Percentiles rank a stretch among this genome's conserved stretches.
Evolutionary conservation across 2,329 filamentous ascomycete genomes (phyloP).

Genomic region (Juglanconis oblonga): DNA sequence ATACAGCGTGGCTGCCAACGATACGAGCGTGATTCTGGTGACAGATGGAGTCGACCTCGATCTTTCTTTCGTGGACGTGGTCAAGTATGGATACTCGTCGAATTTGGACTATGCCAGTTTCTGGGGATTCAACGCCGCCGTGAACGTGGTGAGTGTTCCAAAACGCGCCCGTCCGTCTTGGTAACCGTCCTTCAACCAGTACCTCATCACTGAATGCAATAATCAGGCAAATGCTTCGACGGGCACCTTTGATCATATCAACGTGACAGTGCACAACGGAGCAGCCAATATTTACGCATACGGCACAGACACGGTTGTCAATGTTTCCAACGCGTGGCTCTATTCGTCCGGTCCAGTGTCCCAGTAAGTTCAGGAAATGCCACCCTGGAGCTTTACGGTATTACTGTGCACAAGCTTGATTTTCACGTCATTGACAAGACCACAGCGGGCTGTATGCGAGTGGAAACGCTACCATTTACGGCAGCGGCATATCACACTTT

Average conservation of each 20-base stretch:
- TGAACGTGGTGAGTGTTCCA: no score
- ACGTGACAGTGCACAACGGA: constrained; percentile 32
- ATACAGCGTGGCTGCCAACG: no score
- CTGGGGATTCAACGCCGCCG: no score
- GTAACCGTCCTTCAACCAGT: background rate
- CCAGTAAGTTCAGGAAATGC: no score
- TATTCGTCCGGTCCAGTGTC: constrained; percentile 28
- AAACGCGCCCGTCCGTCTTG: background rate
- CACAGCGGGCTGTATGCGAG: constrained; percentile 30
- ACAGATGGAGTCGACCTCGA: no score
- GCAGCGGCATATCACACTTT: constrained; percentile 25
- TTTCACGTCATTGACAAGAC: constrained; percentile 7
- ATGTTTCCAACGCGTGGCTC: constrained; percentile 26
- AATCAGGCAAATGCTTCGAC: constrained; percentile 25
- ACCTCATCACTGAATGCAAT: no score
- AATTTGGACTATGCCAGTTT: background rate
- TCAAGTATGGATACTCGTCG: background rate
- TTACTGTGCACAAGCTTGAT: no score
- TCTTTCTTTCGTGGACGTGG: no score
- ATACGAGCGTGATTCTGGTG: no score
- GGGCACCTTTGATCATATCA: constrained; percentile 24
- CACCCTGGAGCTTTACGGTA: no score
- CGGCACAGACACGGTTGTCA: constrained; percentile 26
- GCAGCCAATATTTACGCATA: constrained; percentile 31
- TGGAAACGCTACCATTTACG: constrained; percentile 29